phyloP scores from a whole-genome alignment of 345 rosid species.

The Populus pruinosa region DNA sequence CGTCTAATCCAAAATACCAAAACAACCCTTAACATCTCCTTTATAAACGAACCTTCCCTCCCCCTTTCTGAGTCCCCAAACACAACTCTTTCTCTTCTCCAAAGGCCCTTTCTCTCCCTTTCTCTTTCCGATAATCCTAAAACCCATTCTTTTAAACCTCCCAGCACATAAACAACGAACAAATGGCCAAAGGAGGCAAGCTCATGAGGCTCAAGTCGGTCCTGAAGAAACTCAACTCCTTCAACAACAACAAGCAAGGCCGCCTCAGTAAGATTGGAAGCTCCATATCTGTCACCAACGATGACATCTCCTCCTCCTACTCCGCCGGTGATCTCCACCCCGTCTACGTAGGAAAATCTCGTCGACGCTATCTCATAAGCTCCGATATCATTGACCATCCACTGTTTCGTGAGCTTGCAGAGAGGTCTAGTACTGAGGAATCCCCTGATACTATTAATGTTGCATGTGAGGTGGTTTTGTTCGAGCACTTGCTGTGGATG shows the following conservation, averaged over 20 bases:
- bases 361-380: constrained; percentile 66
- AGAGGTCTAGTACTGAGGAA: constrained; percentile 20
- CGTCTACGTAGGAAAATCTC: constrained; percentile 76
- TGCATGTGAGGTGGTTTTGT: constrained; percentile 86
- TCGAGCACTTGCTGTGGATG: constrained; percentile 98
- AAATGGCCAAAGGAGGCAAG: constrained; percentile 78
- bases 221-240: constrained; percentile 75
- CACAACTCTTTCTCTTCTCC: background rate
- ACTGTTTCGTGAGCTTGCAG: constrained; percentile 42
- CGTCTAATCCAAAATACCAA: background rate
- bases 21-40: constrained; percentile 17
- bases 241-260: constrained; percentile 43
- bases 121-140: background rate
- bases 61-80: constrained; percentile 27
- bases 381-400: constrained; percentile 47
- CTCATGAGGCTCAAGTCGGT: constrained; percentile 77
- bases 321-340: constrained; percentile 49
- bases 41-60: constrained; percentile 37
- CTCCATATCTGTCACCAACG: constrained; percentile 34
- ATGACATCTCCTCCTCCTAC: constrained; percentile 16
- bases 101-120: background rate
- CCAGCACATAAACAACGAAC: background rate
- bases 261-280: constrained; percentile 27
- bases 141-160: background rate
- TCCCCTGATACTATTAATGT: constrained; percentile 41